A percentile compares a stretch with the other conserved stretches of the same genome.
Evolutionary conservation across 495 filamentous ascomycete genomes (phyloP).

Genomic region (Penicillium herquei): DNA sequence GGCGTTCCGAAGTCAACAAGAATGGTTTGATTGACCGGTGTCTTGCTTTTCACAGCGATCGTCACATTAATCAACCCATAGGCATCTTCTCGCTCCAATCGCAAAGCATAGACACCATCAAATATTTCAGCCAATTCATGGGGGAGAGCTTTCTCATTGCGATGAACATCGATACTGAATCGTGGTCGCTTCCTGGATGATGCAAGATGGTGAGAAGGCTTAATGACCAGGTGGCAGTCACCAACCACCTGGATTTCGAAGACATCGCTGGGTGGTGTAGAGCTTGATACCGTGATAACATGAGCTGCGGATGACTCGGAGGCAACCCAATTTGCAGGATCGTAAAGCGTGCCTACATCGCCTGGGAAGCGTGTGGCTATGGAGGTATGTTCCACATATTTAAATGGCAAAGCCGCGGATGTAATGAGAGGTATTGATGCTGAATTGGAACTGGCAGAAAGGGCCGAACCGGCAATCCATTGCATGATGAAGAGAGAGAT

Average conservation of each 20-base stretch:
- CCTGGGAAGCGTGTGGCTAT: conserved; percentile 22
- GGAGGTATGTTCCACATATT: conserved; percentile 24
- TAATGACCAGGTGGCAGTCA: conserved; percentile 60
- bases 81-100: conserved; percentile 56
- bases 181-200: conserved; percentile 47
- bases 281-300: conserved; percentile 12
- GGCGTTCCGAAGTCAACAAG: conserved; percentile 60
- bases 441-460: conserved; percentile 22
- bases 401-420: conserved; percentile 18
- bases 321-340: conserved; percentile 11
- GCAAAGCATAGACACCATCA: conserved; percentile 58
- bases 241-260: conserved; percentile 64
- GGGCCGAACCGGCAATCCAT: conserved; percentile 22
- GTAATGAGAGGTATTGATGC: conserved; percentile 10
- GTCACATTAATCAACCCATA: conserved; percentile 58
- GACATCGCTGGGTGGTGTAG: conserved; percentile 23
- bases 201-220: conserved; percentile 50
- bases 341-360: conserved; percentile 16
- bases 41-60: conserved; percentile 51
- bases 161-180: conserved; percentile 52
- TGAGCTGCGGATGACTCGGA: conserved; percentile 21
- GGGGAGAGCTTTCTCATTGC: conserved; percentile 40
- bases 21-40: conserved; percentile 51
- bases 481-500: conserved; percentile 26
- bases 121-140: conserved; percentile 53